Evolutionary conservation across 345 rosid genomes (phyloP).

Genomic region (Brassica carinata): DNA sequence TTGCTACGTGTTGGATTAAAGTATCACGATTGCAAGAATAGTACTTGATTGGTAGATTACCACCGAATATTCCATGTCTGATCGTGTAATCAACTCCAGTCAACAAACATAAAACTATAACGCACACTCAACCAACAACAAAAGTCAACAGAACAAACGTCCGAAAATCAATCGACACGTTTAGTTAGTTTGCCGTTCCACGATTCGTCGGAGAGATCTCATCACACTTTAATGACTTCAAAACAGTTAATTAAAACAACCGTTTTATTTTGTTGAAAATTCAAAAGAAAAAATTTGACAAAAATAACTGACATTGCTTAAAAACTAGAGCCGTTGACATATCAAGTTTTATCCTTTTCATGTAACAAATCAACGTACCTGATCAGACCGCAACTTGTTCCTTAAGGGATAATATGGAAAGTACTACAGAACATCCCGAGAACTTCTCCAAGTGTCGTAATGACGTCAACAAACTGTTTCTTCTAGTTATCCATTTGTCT

Average conservation of each 20-base stretch:
- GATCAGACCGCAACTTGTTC: conserved; percentile 31
- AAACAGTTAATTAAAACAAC: not conserved
- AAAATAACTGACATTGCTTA: not conserved
- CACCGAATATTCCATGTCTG: conserved; percentile 33
- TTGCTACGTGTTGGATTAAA: not conserved
- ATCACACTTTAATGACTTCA: conserved; percentile 8
- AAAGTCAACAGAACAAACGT: conserved; percentile 32
- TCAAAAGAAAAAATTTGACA: not conserved
- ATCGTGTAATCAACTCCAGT: conserved; percentile 8
- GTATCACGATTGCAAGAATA: conserved; percentile 9
- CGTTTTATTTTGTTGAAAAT: conserved; percentile 35
- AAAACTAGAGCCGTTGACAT: conserved; percentile 36
- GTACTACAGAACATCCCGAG: conserved; percentile 20
- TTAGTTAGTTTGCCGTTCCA: conserved; percentile 32
- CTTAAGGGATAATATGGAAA: conserved; percentile 32
- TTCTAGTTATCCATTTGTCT: conserved; percentile 26
- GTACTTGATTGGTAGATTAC: conserved; percentile 1
- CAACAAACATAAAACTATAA: conserved; percentile 6
- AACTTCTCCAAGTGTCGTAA: conserved; percentile 42
- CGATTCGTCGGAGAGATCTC: conserved; percentile 18
- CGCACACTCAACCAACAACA: conserved; percentile 8
- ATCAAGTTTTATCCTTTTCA: not conserved
- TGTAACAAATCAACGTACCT: conserved; percentile 31
- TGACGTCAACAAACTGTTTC: conserved; percentile 36
- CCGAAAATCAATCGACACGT: conserved; percentile 36